Evolutionary conservation across 345 rosid genomes (phyloP).

Genomic region (Diplotaxis tenuifolia): DNA sequence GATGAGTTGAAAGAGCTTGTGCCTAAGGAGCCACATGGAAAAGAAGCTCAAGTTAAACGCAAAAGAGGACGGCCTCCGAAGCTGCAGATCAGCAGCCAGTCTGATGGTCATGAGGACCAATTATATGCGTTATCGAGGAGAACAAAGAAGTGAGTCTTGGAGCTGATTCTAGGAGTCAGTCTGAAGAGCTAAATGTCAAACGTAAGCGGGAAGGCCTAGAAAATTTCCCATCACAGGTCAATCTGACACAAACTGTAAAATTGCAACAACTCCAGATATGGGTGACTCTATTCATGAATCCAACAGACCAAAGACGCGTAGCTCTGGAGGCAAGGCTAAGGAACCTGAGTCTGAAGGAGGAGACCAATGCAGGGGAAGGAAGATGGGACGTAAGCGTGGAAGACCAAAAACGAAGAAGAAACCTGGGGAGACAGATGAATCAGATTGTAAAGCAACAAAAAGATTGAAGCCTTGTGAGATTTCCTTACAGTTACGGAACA

Average conservation of each 20-base stretch:
- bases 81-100: constrained; percentile 5
- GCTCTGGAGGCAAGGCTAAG: constrained; percentile 9
- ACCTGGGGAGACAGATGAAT: constrained; percentile 23
- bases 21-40: not conserved
- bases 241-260: constrained; percentile 16
- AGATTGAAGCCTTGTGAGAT: constrained; percentile 10
- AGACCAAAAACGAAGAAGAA: constrained; percentile 23
- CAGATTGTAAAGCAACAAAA: constrained; percentile 19
- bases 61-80: constrained; percentile 45
- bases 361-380: constrained; percentile 19
- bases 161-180: not conserved
- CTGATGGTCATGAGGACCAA: not conserved
- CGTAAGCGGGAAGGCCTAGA: constrained; percentile 43
- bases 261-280: not conserved
- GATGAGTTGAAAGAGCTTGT: constrained; percentile 3
- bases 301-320: constrained; percentile 34
- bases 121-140: not conserved
- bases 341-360: constrained; percentile 21
- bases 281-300: constrained; percentile 29
- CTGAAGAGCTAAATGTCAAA: constrained; percentile 3
- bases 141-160: constrained; percentile 11
- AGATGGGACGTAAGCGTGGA: constrained; percentile 27
- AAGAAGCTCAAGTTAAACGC: not conserved
- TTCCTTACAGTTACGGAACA: constrained; percentile 16
- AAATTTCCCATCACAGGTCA: constrained; percentile 24